Percentiles rank a stretch among this genome's conserved stretches.
phyloP scores from a whole-genome alignment of 345 rosid species.

The Hevea brasiliensis region DNA sequence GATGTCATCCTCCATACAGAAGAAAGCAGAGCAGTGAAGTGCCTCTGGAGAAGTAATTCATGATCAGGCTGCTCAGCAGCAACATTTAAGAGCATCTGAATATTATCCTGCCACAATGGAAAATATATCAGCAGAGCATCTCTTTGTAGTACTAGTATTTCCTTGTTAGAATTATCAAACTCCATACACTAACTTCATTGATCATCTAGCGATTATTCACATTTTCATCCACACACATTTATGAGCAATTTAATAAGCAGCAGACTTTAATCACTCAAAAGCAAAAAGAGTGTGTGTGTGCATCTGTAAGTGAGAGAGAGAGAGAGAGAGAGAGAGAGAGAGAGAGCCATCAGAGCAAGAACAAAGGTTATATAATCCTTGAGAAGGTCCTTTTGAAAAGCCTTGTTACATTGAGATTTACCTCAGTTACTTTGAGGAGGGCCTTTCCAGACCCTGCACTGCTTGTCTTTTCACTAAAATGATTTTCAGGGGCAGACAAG shows the following conservation, averaged over 20 bases:
- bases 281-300: not conserved
- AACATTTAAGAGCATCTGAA: conserved; percentile 65
- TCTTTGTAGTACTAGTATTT: not conserved
- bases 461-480: conserved; percentile 58
- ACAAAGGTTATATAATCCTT: not conserved
- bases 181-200: not conserved
- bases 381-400: no score
- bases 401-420: conserved; percentile 39
- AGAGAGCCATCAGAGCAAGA: not conserved
- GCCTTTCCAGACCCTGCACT: conserved; percentile 80
- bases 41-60: conserved; percentile 89
- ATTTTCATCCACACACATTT: not conserved
- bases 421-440: conserved; percentile 95
- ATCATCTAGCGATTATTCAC: not conserved
- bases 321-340: not conserved
- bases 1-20: conserved; percentile 66
- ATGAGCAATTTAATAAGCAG: not conserved
- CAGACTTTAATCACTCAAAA: no score
- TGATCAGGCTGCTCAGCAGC: conserved; percentile 75
- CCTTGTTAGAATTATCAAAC: not conserved
- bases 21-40: conserved; percentile 82
- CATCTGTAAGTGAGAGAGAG: not conserved
- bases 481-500: conserved; percentile 66
- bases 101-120: conserved; percentile 67
- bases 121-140: conserved; percentile 25